phyloP scores from a whole-genome alignment of 2,329 filamentous ascomycete species.

The Xylariaceae sp. region DNA sequence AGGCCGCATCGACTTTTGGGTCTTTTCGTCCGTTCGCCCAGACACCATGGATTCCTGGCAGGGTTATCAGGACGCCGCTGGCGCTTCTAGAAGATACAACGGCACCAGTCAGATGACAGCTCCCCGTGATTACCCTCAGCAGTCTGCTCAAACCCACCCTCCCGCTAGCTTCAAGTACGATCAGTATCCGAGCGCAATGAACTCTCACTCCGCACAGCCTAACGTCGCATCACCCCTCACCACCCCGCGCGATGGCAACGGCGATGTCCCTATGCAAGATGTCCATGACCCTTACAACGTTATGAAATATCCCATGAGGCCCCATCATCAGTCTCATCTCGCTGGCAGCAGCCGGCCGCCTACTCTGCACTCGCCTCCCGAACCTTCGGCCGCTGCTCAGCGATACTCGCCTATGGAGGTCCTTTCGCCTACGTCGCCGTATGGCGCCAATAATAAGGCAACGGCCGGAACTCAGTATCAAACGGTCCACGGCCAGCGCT shows the following conservation, averaged over 20 bases:
- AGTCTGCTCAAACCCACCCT: slow-evolving; percentile 37
- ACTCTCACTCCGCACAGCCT: slow-evolving; percentile 32
- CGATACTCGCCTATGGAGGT: slow-evolving; percentile 96
- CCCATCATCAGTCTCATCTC: slow-evolving; percentile 70
- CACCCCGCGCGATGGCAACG: slow-evolving; percentile 63
- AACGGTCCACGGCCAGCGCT: slow-evolving; percentile 53
- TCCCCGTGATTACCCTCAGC: slow-evolving; percentile 31
- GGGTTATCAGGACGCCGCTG: slow-evolving; percentile 59
- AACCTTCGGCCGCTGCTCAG: slow-evolving; percentile 78
- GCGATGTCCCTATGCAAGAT: slow-evolving; percentile 83
- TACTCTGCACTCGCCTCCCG: slow-evolving; percentile 68
- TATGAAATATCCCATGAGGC: slow-evolving; percentile 79
- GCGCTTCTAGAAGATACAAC: slow-evolving; percentile 57
- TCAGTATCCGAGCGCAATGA: slow-evolving; percentile 52
- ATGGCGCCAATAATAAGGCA: slow-evolving; percentile 60
- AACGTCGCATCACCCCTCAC: slow-evolving; percentile 37
- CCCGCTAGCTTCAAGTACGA: slow-evolving; percentile 62
- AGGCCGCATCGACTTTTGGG: slow-evolving; percentile 7
- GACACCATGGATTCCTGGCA: slow-evolving; percentile 60
- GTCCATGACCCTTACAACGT: slow-evolving; percentile 73
- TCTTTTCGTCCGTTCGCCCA: slow-evolving; percentile 16
- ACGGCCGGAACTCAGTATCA: slow-evolving; percentile 49
- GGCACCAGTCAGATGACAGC: slow-evolving; percentile 31
- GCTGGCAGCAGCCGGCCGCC: slow-evolving; percentile 45
- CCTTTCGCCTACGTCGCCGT: slow-evolving; percentile 73